These are phyloP conservation scores for Euphorbia celastroides DNA, from an alignment of 441 rosid genomes.

Conservation along the genomic window DNA sequence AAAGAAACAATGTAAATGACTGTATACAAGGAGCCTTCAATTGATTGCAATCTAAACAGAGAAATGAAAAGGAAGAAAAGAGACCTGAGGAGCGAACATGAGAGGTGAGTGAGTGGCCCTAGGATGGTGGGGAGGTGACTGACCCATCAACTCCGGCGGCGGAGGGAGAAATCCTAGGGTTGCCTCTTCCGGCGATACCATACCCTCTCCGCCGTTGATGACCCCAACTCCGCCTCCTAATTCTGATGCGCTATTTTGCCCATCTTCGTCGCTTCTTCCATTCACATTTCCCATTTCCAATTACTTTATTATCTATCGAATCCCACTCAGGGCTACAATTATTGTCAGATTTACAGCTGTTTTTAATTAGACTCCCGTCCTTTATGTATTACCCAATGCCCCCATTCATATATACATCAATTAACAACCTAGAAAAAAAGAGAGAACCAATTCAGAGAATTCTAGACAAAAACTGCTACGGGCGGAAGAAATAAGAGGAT, in stretches of 20 bases:
- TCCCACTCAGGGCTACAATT: conserved; percentile 3
- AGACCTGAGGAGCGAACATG: conserved; percentile 95
- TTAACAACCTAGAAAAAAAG: background rate
- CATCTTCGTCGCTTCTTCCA: conserved; percentile 80
- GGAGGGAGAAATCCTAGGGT: conserved; percentile 17
- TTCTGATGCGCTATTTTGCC: conserved; percentile 38
- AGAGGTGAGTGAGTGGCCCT: conserved; percentile 77
- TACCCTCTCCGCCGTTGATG: conserved; percentile 19
- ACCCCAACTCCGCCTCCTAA: conserved; percentile 17
- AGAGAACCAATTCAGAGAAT: conserved; percentile 10
- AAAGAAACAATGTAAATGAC: background rate
- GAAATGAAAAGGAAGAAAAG: background rate
- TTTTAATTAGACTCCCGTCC: background rate
- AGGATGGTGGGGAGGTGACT: conserved; percentile 90
- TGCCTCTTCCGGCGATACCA: conserved; percentile 37
- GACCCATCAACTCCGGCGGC: conserved; percentile 59
- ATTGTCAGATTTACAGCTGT: background rate
- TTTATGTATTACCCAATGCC: conserved; percentile 1
- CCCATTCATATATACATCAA: background rate
- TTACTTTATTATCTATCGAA: conserved; percentile 13
- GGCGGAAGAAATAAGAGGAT: background rate
- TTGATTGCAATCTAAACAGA: conserved; percentile 8
- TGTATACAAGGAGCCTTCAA: background rate
- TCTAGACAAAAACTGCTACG: background rate
- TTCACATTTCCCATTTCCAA: conserved; percentile 83